Evolutionary conservation across 2,329 filamentous ascomycete genomes (phyloP), one percentile per base, ranked within the genome.

Genomic region (Neonectria hederae): DNA sequence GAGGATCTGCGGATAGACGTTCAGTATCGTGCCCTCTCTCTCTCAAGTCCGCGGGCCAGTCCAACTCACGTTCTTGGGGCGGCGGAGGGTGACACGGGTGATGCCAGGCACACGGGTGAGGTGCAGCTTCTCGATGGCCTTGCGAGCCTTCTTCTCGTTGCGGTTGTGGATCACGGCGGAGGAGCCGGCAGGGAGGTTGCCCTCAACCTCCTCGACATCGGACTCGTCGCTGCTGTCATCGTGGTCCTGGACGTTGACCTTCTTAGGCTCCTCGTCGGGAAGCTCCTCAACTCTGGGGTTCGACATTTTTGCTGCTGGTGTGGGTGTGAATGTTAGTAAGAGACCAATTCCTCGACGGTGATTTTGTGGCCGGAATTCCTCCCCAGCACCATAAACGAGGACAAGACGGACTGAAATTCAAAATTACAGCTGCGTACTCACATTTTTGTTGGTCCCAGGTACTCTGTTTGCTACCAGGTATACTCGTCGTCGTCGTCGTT

Each of bases 141-240:
- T 99, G 85, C 96, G 92, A 77, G 96, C 97, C 91, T 99, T 99
- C 92, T 99, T 99, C 92, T 99, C 96, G 86, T 98, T 98, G 83
- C 96, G 94, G 80, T 93, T 97, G 89, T 98, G 95, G 79, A 99
- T 91, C 76, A 96, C 89, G 78, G 95, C 92, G 71, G 91, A 89
- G 78, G 94, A 92, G 79, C 95, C 96, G 74, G 92, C 91, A 80
- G 95, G 93, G 72, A 88, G 80, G 74, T 88, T 88, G 68, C 88
- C 90, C 81, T 96, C 94, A 76, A 92, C 92, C 76, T 97, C 92
- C 76, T 96, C 94, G 74, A 87, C 90, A 76, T 93, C 92, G 74
- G 91, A 92, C 74, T 93, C 90, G 77, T 89, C 89, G 84, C 87
- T 90, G 79, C 86, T 89, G 72, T 90, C 71, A 65, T 90, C 90